A percentile compares a stretch with the other conserved stretches of the same genome.
Conservation (phyloP, 768 basidiomycete genomes). For the Termitomyces sp. region DNA sequence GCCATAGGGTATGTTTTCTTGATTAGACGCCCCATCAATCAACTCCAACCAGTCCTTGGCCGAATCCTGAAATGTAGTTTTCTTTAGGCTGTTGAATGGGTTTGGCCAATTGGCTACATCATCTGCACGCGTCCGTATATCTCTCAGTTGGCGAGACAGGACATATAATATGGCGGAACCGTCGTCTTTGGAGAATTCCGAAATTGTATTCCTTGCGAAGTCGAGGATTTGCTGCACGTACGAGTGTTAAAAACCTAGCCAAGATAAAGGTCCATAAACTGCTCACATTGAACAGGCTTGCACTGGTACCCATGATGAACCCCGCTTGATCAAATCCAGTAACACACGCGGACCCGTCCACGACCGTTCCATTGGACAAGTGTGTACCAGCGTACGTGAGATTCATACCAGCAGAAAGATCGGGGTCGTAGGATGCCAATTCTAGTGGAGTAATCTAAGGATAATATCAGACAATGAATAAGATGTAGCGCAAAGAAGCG, state of each 20-base stretch:
- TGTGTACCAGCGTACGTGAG: conserved; percentile 60
- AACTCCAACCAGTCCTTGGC: conserved; percentile 50
- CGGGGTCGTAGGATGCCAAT: conserved; percentile 70
- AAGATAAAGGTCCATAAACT: background rate
- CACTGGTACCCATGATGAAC: conserved; percentile 73
- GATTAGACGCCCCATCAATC: conserved; percentile 67
- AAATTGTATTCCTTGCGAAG: conserved; percentile 34
- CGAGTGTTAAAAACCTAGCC: background rate
- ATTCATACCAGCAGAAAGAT: conserved; percentile 64
- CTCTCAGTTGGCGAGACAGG: conserved; percentile 38
- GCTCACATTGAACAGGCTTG: conserved; percentile 59
- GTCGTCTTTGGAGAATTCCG: conserved; percentile 29
- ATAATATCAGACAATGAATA: background rate
- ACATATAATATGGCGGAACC: conserved; percentile 39
- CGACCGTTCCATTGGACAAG: conserved; percentile 49
- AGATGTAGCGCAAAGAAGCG: background rate
- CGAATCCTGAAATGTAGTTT: conserved; percentile 46
- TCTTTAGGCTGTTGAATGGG: conserved; percentile 47
- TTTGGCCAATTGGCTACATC: conserved; percentile 71
- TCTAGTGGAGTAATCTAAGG: conserved; percentile 56
- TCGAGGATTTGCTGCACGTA: conserved; percentile 43
- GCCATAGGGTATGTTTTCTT: conserved; percentile 65
- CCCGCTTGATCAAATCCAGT: conserved; percentile 69
- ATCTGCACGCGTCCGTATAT: conserved; percentile 45
- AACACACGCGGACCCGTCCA: conserved; percentile 55